Percentiles rank a stretch among this genome's conserved stretches.
Conservation (phyloP, 1,284 basidiomycete genomes). For the Mycena citricolor region DNA sequence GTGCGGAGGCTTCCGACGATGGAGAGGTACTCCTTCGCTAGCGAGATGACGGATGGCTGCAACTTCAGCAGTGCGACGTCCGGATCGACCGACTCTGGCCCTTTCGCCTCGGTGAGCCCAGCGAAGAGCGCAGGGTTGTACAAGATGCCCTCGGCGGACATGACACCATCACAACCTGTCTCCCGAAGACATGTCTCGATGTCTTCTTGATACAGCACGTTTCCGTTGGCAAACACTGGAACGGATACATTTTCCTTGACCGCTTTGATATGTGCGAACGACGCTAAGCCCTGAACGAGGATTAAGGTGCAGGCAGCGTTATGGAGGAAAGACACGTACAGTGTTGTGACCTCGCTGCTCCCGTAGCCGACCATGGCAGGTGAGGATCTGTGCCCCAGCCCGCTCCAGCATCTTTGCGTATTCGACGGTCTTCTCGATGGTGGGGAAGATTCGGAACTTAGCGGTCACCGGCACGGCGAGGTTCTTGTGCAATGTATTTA, state of each 20-base stretch:
- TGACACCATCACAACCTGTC: constrained; percentile 90
- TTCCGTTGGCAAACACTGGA: constrained; percentile 98
- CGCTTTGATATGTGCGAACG: constrained; percentile 81
- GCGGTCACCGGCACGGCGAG: constrained; percentile 91
- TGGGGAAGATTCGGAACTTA: constrained; percentile 92
- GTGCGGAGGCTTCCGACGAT: constrained; percentile 79
- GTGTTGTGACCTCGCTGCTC: constrained; percentile 88
- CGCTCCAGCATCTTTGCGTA: constrained; percentile 95
- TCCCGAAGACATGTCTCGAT: constrained; percentile 73
- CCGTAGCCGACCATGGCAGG: constrained; percentile 88
- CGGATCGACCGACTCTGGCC: constrained; percentile 27
- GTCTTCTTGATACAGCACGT: constrained; percentile 85
- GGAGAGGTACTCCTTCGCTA: constrained; percentile 86
- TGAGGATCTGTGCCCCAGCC: constrained; percentile 93
- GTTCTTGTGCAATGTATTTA: constrained; percentile 82
- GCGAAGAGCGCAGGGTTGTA: constrained; percentile 90
- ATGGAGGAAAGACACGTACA: constrained; percentile 33
- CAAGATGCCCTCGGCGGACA: constrained; percentile 94
- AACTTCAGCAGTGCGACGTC: constrained; percentile 34
- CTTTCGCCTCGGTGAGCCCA: constrained; percentile 25
- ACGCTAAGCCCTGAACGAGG: constrained; percentile 70
- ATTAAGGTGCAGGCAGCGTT: constrained; percentile 1
- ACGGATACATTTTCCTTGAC: constrained; percentile 88
- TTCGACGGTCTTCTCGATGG: constrained; percentile 83
- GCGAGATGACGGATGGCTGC: constrained; percentile 60